A percentile compares a stretch with the other conserved stretches of the same genome.
Evolutionary conservation across 352 stramenopile species (phyloP).

Genomic region (Pythium folliculosum): DNA sequence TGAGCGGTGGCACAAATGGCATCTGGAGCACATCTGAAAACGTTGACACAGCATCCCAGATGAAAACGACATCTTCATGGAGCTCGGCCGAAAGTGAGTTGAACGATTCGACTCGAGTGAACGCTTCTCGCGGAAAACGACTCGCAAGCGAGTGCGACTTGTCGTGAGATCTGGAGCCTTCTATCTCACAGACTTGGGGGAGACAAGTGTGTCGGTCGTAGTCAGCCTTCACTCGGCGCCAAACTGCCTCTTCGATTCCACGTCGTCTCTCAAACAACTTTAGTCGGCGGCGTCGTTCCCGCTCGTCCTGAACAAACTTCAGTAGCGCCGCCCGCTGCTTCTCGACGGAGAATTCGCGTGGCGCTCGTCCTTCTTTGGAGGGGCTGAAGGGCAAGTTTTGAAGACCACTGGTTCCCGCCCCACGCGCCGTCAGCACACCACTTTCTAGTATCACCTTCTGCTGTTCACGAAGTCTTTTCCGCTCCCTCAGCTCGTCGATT

Average conservation of each 20-base stretch:
- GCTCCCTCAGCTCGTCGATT: conserved; percentile 67
- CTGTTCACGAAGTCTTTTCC: conserved; percentile 67
- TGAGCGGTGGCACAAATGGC: conserved; percentile 50
- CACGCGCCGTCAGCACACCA: conserved; percentile 43
- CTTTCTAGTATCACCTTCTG: conserved; percentile 74
- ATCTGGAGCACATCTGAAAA: conserved; percentile 69
- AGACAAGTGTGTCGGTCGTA: conserved; percentile 27
- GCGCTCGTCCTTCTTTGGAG: conserved; percentile 27
- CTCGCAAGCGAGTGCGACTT: not conserved
- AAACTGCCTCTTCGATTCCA: conserved; percentile 52
- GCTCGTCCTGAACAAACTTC: conserved; percentile 74
- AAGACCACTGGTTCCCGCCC: conserved; percentile 10
- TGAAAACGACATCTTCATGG: conserved; percentile 64
- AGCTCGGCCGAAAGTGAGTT: conserved; percentile 40
- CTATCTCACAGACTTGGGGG: not conserved
- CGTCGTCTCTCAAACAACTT: conserved; percentile 57
- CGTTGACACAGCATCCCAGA: conserved; percentile 77
- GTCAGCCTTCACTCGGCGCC: conserved; percentile 49
- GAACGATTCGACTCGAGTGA: conserved; percentile 42
- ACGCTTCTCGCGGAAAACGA: conserved; percentile 34
- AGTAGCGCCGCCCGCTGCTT: conserved; percentile 62
- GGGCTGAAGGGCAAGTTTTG: conserved; percentile 3
- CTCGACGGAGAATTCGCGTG: conserved; percentile 29
- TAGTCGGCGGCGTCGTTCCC: conserved; percentile 55
- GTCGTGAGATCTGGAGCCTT: not conserved